Conservation (phyloP, 345 rosid species). For the Citrus reticulata region DNA sequence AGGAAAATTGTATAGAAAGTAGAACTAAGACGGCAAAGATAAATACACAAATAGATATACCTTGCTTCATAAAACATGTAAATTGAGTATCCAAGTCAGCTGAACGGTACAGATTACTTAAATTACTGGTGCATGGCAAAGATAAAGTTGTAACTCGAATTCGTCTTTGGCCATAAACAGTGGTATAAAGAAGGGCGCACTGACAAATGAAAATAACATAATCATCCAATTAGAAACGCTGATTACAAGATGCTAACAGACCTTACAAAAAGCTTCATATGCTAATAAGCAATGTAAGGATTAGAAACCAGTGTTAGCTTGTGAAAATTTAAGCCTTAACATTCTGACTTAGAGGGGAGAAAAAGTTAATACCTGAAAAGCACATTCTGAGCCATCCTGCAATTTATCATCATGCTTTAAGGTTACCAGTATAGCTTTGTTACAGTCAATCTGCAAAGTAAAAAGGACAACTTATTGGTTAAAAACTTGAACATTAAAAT, state of each 20-base stretch:
- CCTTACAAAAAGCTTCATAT: constrained; percentile 10
- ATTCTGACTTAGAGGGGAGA: background rate
- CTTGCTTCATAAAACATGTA: constrained; percentile 95
- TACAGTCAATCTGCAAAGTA: constrained; percentile 77
- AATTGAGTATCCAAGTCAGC: constrained; percentile 97
- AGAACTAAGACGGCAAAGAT: background rate
- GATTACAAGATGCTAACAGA: background rate
- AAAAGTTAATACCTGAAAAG: constrained; percentile 62
- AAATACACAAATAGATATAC: constrained; percentile 33
- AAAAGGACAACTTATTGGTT: constrained; percentile 13
- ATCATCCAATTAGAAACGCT: constrained; percentile 8
- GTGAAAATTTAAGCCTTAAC: constrained; percentile 9
- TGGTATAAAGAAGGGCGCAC: constrained; percentile 98
- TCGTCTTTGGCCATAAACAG: constrained; percentile 91
- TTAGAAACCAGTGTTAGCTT: background rate
- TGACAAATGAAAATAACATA: constrained; percentile 27
- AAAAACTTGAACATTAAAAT: constrained; percentile 10
- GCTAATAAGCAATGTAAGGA: background rate
- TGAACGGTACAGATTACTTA: constrained; percentile 83
- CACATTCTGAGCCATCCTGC: constrained; percentile 91
- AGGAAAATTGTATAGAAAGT: background rate
- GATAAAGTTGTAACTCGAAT: constrained; percentile 88
- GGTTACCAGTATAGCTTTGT: constrained; percentile 89
- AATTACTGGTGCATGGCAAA: constrained; percentile 83
- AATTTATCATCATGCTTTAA: constrained; percentile 94